These are phyloP conservation scores for Xylariaceae sp. DNA, from an alignment of 2,329 filamentous ascomycete genomes.

Conservation along the genomic window DNA sequence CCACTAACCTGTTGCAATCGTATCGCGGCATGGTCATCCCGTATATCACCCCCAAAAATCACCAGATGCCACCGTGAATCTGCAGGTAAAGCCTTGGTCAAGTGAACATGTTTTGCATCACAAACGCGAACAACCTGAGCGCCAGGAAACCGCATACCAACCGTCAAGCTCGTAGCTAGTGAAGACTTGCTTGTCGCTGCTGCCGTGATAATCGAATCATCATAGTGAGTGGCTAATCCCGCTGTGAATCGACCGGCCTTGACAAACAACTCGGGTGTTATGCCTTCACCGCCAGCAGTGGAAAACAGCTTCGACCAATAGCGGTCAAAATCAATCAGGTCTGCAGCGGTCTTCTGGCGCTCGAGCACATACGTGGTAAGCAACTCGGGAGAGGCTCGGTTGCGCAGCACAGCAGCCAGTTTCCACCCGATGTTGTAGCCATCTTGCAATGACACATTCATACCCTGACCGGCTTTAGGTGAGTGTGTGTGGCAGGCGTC, in stretches of 20 bases:
- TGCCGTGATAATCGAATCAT: conserved; percentile 43
- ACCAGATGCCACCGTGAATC: conserved; percentile 42
- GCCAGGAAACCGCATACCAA: conserved; percentile 54
- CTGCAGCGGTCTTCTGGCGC: conserved; percentile 46
- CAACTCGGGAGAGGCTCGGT: conserved; percentile 38
- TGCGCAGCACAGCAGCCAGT: conserved; percentile 44
- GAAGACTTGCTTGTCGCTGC: conserved; percentile 30
- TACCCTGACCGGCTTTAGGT: conserved; percentile 61
- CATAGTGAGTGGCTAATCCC: conserved; percentile 52
- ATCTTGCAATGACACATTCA: conserved; percentile 57
- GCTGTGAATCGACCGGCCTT: conserved; percentile 55
- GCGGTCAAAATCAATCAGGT: conserved; percentile 58
- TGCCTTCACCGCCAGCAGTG: conserved; percentile 33
- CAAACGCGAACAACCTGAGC: conserved; percentile 55
- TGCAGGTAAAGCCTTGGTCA: conserved; percentile 47
- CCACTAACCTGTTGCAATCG: conserved; percentile 28
- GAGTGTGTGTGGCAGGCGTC: conserved; percentile 64
- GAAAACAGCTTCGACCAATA: conserved; percentile 50
- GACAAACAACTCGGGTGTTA: conserved; percentile 46
- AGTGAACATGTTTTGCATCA: conserved; percentile 53
- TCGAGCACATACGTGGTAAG: conserved; percentile 51
- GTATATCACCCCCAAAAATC: conserved; percentile 50
- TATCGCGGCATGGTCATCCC: conserved; percentile 32
- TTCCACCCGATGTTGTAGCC: conserved; percentile 61
- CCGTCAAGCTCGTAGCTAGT: conserved; percentile 38